A percentile compares a stretch with the other conserved stretches of the same genome.
Evolutionary conservation across 1,139 yeast species (phyloP).

Genomic region (Meyerozyma elateridarum): DNA sequence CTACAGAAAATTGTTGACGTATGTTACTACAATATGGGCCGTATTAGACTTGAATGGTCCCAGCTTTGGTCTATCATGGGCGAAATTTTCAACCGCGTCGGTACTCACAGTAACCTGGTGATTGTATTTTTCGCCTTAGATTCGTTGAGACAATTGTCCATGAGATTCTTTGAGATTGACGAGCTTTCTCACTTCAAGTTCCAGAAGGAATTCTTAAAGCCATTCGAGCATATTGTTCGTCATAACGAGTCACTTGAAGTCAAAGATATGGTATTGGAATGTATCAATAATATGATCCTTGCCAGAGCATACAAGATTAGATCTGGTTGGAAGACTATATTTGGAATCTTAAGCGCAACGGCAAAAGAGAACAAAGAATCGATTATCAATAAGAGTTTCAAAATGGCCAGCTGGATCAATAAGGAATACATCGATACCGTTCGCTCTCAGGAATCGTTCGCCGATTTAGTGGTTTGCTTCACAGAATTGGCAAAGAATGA

Average conservation of each 20-base stretch:
- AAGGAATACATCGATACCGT: constrained; percentile 60
- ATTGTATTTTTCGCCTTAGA: constrained; percentile 91
- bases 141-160: constrained; percentile 86
- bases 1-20: constrained; percentile 95
- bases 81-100: constrained; percentile 79
- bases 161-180: constrained; percentile 88
- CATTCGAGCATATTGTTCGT: constrained; percentile 75
- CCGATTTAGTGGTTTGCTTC: constrained; percentile 69
- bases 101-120: constrained; percentile 70
- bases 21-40: constrained; percentile 93
- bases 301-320: constrained; percentile 71
- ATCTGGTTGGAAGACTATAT: constrained; percentile 94
- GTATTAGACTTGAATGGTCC: constrained; percentile 96
- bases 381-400: constrained; percentile 60
- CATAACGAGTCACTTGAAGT: constrained; percentile 68
- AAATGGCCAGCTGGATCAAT: constrained; percentile 59
- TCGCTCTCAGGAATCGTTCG: constrained; percentile 68
- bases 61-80: constrained; percentile 95
- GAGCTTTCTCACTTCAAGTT: constrained; percentile 94
- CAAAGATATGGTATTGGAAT: constrained; percentile 86
- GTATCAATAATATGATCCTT: constrained; percentile 79
- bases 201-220: constrained; percentile 89
- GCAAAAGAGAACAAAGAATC: constrained; percentile 53
- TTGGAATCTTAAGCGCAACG: constrained; percentile 68
- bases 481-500: constrained; percentile 82